Evolutionary conservation across 495 filamentous ascomycete species (phyloP).

Genomic region (Lichenothelia convexa): DNA sequence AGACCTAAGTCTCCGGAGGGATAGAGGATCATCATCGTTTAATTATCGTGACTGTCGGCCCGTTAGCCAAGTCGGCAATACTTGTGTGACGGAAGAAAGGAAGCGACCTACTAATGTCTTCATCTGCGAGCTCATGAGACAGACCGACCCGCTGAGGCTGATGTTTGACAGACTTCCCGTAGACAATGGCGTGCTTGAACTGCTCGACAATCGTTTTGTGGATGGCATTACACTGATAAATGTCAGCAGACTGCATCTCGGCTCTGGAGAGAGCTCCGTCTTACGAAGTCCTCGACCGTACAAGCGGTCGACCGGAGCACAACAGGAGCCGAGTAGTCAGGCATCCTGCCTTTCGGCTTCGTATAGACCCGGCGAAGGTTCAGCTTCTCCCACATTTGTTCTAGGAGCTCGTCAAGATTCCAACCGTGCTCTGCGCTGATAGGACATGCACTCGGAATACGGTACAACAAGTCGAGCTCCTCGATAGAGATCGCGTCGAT

Average conservation of each 20-base stretch:
- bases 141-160: slow-evolving; percentile 93
- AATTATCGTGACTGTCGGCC: slow-evolving; percentile 63
- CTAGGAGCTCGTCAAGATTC: slow-evolving; percentile 94
- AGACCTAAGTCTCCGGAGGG: no score
- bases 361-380: slow-evolving; percentile 86
- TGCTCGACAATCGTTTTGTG: slow-evolving; percentile 91
- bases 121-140: slow-evolving; percentile 77
- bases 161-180: slow-evolving; percentile 95
- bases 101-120: slow-evolving; percentile 70
- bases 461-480: slow-evolving; percentile 86
- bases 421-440: slow-evolving; percentile 97
- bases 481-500: slow-evolving; percentile 97
- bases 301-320: slow-evolving; percentile 66
- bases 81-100: not conserved
- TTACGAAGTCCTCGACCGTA: slow-evolving; percentile 92
- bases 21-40: no score
- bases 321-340: slow-evolving; percentile 83
- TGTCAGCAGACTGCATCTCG: slow-evolving; percentile 1
- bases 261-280: slow-evolving; percentile 19
- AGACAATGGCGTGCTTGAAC: slow-evolving; percentile 89
- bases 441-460: slow-evolving; percentile 89
- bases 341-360: slow-evolving; percentile 88
- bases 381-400: slow-evolving; percentile 97
- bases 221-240: slow-evolving; percentile 73
- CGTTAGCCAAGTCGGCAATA: not conserved